phyloP scores from a whole-genome alignment of 2,329 filamentous ascomycete genomes.

The Dothideomycetes sp. region DNA sequence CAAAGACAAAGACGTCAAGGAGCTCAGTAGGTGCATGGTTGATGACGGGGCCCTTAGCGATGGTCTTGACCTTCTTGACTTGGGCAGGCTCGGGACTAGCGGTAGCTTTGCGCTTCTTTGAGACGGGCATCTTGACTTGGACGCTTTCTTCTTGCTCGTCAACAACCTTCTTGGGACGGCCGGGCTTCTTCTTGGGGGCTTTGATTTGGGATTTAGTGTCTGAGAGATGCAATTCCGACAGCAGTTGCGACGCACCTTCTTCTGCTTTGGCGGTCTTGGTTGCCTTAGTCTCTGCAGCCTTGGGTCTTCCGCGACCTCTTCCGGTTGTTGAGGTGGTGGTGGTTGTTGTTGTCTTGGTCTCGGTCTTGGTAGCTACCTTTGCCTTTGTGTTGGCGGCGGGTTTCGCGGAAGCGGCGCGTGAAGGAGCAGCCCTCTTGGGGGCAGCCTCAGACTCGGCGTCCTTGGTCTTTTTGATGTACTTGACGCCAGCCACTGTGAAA shows the following conservation, averaged over 20 bases:
- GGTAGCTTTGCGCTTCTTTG: constrained; percentile 18
- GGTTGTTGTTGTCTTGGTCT: constrained; percentile 11
- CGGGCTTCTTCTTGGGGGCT: constrained; percentile 12
- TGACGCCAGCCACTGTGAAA: constrained; percentile 22
- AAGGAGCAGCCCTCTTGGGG: constrained; percentile 16
- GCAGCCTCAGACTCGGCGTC: constrained; percentile 17
- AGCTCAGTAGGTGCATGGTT: constrained; percentile 55
- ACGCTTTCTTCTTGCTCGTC: constrained; percentile 12
- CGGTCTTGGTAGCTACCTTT: constrained; percentile 19
- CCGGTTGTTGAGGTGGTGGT: constrained; percentile 18
- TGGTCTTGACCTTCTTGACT: constrained; percentile 19
- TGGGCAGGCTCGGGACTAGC: constrained; percentile 18
- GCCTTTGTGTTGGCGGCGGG: constrained; percentile 24
- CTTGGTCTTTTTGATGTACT: constrained; percentile 23
- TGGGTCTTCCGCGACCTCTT: constrained; percentile 14
- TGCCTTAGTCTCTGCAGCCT: constrained; percentile 13
- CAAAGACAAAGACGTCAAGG: constrained; percentile 71
- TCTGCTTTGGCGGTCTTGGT: constrained; percentile 15
- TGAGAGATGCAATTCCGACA: no score
- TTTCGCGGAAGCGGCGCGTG: constrained; percentile 15
- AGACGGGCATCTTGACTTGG: constrained; percentile 14
- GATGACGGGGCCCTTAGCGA: constrained; percentile 36
- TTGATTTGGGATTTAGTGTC: no score
- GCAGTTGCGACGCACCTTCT: constrained; percentile 12
- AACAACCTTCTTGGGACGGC: constrained; percentile 10